A percentile compares a stretch with the other conserved stretches of the same genome.
Conservation (phyloP, 768 basidiomycete genomes). For the Auricularia sp. region DNA sequence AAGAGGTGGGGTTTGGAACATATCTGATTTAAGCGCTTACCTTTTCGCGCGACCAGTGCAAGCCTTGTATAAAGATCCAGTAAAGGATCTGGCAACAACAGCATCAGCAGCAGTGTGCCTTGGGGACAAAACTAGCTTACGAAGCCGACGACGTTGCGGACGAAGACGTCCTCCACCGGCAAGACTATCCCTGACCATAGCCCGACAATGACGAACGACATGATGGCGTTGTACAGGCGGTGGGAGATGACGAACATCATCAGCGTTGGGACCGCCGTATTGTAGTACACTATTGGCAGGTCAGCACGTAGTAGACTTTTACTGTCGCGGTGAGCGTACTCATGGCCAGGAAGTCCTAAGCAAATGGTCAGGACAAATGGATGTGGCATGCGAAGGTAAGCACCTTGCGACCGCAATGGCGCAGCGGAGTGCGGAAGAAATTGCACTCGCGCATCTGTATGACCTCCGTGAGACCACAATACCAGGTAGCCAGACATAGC, state of each 20-base stretch:
- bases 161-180: constrained; percentile 17
- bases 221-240: constrained; percentile 17
- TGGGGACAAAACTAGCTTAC: background rate
- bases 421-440: constrained; percentile 4
- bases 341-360: constrained; percentile 17
- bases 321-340: background rate
- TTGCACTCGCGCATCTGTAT: constrained; percentile 9
- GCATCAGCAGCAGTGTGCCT: no score
- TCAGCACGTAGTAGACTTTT: background rate
- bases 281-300: constrained; percentile 15
- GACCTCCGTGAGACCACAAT: constrained; percentile 9
- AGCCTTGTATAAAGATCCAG: constrained; percentile 1
- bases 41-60: constrained; percentile 7
- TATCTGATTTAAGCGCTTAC: background rate
- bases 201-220: constrained; percentile 13
- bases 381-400: no score
- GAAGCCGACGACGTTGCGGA: constrained; percentile 12
- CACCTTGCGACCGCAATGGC: constrained; percentile 9
- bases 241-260: constrained; percentile 18
- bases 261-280: constrained; percentile 17
- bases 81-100: background rate
- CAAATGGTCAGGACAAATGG: no score
- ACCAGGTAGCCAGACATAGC: background rate
- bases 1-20: no score
- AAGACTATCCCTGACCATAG: constrained; percentile 15